Percentiles rank a stretch among this genome's conserved stretches.
Evolutionary conservation across 768 basidiomycete species (phyloP).

Genomic region (Terana coerulea): DNA sequence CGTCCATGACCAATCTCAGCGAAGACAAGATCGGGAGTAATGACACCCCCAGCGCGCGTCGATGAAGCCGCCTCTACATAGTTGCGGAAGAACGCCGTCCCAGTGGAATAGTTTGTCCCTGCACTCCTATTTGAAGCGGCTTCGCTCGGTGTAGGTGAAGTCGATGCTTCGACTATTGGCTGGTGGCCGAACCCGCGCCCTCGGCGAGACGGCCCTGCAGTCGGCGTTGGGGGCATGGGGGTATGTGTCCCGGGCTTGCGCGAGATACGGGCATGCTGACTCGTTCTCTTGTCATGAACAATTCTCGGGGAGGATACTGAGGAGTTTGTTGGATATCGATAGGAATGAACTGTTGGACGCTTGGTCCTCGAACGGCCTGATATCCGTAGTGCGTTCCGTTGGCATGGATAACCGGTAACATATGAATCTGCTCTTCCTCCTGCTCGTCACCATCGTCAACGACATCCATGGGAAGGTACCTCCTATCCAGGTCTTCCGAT

Average conservation of each 20-base stretch:
- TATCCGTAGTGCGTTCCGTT: conserved; percentile 5
- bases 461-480: conserved; percentile 30
- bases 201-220: conserved; percentile 41
- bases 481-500: conserved; percentile 25
- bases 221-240: conserved; percentile 29
- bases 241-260: conserved; percentile 7
- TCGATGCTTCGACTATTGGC: conserved; percentile 53
- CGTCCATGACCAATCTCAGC: conserved; percentile 77
- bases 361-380: conserved; percentile 2
- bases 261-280: conserved; percentile 17
- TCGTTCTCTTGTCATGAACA: conserved; percentile 20
- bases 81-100: conserved; percentile 57
- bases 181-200: conserved; percentile 48
- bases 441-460: conserved; percentile 42
- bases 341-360: conserved; percentile 3
- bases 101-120: conserved; percentile 50
- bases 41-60: conserved; percentile 41
- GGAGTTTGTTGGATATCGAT: neutral
- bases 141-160: conserved; percentile 59
- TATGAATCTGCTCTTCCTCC: conserved; percentile 15
- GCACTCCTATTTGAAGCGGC: conserved; percentile 52
- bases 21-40: conserved; percentile 71
- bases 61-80: conserved; percentile 44
- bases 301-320: conserved; percentile 12
- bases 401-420: conserved; percentile 6